These are phyloP conservation scores for Colletotrichum brevisporum DNA, from an alignment of 2,329 filamentous ascomycete species.

Conservation along the genomic window DNA sequence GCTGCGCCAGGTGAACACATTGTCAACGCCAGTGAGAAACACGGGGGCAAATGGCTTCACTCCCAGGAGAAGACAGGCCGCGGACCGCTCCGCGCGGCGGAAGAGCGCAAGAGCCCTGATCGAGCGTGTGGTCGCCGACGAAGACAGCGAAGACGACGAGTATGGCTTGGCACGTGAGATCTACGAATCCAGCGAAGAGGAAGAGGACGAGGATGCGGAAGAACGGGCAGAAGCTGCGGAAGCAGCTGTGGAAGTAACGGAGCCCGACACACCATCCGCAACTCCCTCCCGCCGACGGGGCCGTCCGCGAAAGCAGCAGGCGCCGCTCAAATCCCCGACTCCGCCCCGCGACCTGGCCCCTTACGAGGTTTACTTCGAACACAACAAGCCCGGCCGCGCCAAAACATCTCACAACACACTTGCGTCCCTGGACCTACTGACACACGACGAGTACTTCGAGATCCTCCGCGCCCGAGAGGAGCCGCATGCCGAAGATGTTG, in stretches of 20 bases:
- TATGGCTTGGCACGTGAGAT: conserved; percentile 79
- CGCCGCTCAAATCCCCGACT: conserved; percentile 75
- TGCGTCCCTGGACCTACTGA: conserved; percentile 80
- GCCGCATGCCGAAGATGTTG: conserved; percentile 77
- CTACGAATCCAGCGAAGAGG: conserved; percentile 69
- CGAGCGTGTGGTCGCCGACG: conserved; percentile 76
- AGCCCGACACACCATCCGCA: conserved; percentile 56
- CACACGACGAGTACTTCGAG: conserved; percentile 92
- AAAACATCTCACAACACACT: conserved; percentile 93
- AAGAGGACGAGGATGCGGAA: conserved; percentile 50
- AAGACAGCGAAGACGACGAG: conserved; percentile 79
- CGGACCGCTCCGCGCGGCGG: conserved; percentile 86
- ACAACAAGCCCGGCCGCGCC: conserved; percentile 84
- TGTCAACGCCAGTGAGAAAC: conserved; percentile 57
- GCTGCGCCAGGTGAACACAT: conserved; percentile 47
- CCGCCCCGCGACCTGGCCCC: conserved; percentile 86
- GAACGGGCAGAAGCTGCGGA: conserved; percentile 45
- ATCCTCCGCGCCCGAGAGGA: conserved; percentile 75
- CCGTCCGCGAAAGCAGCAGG: conserved; percentile 56
- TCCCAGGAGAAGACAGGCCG: conserved; percentile 76
- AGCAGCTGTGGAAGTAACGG: conserved; percentile 50
- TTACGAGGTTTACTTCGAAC: conserved; percentile 93
- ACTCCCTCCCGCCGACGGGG: conserved; percentile 64
- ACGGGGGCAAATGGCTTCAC: conserved; percentile 60
- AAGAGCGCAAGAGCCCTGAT: conserved; percentile 87